Evolutionary conservation across 2,329 filamentous ascomycete genomes (phyloP), one percentile per base, ranked within the genome.

Genomic region (Aquanectria penicillioides): DNA sequence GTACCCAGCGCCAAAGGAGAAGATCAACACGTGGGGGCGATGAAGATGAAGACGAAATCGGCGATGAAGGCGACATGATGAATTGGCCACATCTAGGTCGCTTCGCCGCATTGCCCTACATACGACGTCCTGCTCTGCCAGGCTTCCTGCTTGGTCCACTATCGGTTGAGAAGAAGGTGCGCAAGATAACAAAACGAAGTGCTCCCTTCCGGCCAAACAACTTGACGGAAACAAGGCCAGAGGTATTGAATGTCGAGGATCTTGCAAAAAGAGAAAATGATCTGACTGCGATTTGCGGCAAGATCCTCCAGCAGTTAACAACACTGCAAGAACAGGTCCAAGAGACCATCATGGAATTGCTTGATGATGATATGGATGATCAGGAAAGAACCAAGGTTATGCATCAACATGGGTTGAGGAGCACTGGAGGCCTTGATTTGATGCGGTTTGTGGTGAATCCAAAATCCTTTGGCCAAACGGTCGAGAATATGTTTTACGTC

Each of bases 401-500:
- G 82, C 83, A 86, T 31, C 81, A 85, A 52, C 78, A 90, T 68
- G 85, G 88, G 3, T 79, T 97, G 12, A 84, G 87, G 11, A 81
- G 83, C 15, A 87, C 88, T 2, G 89, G 88, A 2, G 91, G 92
- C 13, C 85, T 97, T 4, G 87, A 91, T 46, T 77, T 97, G 11
- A 90, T 97, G 74, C 88, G 90, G 49, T 98, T 97, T 67, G 92
- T 93, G 34, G 85, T 98, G 63, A 97, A 99, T 68, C 95, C 95
- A 1, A 80, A 80, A 33, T 97, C 93, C 1, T 99, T 98, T 69
- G 92, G 92, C 0, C 95, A 99, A 75, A 97, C 93, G 0, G 89
- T 99, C 6, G 95, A 99, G 74, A 99, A 99, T 69, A 82, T 99
- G 69, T 99, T 99, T 75, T 98, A 98, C 73, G 86, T 97, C 67